phyloP scores from a whole-genome alignment of 2,329 filamentous ascomycete genomes.

The Trichoderma sp. region DNA sequence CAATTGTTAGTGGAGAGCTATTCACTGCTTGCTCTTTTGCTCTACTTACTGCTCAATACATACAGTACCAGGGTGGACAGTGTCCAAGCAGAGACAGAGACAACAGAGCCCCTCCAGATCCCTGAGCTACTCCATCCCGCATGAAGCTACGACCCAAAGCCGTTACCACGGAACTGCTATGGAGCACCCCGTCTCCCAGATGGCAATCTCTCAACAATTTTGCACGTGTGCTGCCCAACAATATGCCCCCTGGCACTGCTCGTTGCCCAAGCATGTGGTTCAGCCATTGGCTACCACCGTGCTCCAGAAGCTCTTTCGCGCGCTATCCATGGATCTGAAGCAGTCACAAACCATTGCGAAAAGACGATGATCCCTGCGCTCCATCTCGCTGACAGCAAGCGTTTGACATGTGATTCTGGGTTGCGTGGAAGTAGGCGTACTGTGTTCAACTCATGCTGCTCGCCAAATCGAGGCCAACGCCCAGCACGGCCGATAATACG shows the following conservation, averaged over 20 bases:
- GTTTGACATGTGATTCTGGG: conserved; percentile 13
- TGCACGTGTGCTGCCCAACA: conserved; percentile 19
- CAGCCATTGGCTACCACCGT: conserved; percentile 41
- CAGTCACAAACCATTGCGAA: neutral
- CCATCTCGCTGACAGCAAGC: conserved; percentile 1
- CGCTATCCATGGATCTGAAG: neutral
- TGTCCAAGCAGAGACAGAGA: neutral
- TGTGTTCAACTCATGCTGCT: neutral
- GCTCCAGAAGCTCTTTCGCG: neutral
- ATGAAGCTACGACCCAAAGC: conserved; percentile 3
- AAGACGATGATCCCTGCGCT: conserved; percentile 1
- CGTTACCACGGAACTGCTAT: neutral
- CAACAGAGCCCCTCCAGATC: neutral
- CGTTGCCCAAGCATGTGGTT: conserved; percentile 39
- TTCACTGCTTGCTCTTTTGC: neutral
- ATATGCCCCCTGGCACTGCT: conserved; percentile 28
- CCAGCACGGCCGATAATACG: neutral
- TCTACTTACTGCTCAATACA: neutral
- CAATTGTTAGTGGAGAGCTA: neutral
- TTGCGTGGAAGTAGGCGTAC: neutral
- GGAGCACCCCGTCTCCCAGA: neutral
- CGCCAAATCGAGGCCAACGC: neutral
- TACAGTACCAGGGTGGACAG: neutral
- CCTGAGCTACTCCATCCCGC: neutral
- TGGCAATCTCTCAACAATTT: conserved; percentile 18